Percentiles rank a stretch among this genome's conserved stretches.
Evolutionary conservation across 345 rosid species (phyloP).

Genomic region (Draba incana): DNA sequence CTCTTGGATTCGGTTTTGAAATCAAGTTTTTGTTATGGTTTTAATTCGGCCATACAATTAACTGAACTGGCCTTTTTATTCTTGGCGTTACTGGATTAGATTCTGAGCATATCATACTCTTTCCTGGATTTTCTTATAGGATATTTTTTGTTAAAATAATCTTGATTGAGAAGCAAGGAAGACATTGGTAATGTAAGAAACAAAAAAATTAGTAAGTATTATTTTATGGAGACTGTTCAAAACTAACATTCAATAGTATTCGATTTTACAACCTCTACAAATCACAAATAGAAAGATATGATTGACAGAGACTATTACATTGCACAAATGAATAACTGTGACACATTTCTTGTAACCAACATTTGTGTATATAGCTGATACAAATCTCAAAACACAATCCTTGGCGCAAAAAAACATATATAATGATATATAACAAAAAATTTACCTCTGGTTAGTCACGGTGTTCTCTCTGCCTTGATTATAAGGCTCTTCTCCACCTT

Average conservation of each 20-base stretch:
- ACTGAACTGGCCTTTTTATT: too few relatives aligned
- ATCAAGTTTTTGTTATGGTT: not conserved
- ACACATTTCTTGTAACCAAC: slow-evolving; percentile 32
- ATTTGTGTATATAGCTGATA: slow-evolving; percentile 11
- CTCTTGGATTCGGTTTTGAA: not conserved
- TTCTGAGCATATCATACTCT: too few relatives aligned
- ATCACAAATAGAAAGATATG: slow-evolving; percentile 1
- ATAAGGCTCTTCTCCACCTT: slow-evolving; percentile 54
- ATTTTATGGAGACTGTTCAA: too few relatives aligned
- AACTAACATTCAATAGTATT: not conserved
- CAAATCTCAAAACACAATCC: slow-evolving; percentile 36
- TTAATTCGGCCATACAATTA: not conserved
- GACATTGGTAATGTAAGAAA: too few relatives aligned
- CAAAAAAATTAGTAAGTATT: too few relatives aligned
- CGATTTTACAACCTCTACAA: not conserved
- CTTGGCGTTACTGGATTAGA: not conserved
- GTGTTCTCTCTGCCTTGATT: slow-evolving; percentile 43
- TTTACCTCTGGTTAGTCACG: slow-evolving; percentile 30
- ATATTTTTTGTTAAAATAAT: too few relatives aligned
- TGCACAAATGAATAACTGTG: slow-evolving; percentile 29
- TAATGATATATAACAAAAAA: not conserved
- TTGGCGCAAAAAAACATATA: slow-evolving; percentile 8
- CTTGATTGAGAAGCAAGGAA: too few relatives aligned
- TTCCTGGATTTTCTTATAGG: too few relatives aligned
- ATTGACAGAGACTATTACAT: slow-evolving; percentile 13